phyloP scores from a whole-genome alignment of 495 filamentous ascomycete genomes.

The Trichoderma orchidacearum region DNA sequence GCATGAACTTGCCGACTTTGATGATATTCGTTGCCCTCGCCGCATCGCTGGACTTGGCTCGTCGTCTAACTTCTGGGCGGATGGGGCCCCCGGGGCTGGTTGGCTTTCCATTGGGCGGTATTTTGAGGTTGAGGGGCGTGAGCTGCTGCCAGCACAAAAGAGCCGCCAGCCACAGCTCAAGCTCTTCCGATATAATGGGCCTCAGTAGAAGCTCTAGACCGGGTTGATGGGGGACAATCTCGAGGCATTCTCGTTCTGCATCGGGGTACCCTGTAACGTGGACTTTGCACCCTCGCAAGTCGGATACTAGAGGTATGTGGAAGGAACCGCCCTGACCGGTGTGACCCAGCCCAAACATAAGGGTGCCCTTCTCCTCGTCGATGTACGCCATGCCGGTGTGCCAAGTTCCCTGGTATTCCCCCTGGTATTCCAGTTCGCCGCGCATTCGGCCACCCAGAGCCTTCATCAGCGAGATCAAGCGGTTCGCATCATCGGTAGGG shows the following conservation, averaged over 20 bases:
- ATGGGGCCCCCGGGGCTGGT: slow-evolving; percentile 9
- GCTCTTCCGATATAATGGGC: slow-evolving; percentile 59
- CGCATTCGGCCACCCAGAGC: slow-evolving; percentile 54
- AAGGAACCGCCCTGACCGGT: slow-evolving; percentile 33
- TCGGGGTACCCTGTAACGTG: slow-evolving; percentile 50
- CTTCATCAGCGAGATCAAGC: slow-evolving; percentile 54
- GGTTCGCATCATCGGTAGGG: slow-evolving; percentile 46
- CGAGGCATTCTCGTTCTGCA: slow-evolving; percentile 57
- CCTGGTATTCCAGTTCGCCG: slow-evolving; percentile 52
- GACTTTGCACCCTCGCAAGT: slow-evolving; percentile 79
- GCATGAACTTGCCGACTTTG: slow-evolving; percentile 87
- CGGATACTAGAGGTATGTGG: slow-evolving; percentile 47
- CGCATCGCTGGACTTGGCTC: slow-evolving; percentile 40
- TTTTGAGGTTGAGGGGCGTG: slow-evolving; percentile 34
- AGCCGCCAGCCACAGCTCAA: slow-evolving; percentile 86
- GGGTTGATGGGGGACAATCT: slow-evolving; percentile 58
- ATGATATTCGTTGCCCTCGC: slow-evolving; percentile 78
- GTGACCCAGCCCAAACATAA: slow-evolving; percentile 47
- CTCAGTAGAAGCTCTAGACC: slow-evolving; percentile 60
- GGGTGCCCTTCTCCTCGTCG: slow-evolving; percentile 47
- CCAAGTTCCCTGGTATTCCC: slow-evolving; percentile 42
- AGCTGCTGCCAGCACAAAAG: slow-evolving; percentile 90
- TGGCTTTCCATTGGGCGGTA: slow-evolving; percentile 10
- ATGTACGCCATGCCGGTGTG: slow-evolving; percentile 49
- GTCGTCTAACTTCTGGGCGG: slow-evolving; percentile 52